Percentiles rank a stretch among this genome's conserved stretches.
Evolutionary conservation across 306 rosid species (phyloP).

Genomic region (Sophora flavescens): DNA sequence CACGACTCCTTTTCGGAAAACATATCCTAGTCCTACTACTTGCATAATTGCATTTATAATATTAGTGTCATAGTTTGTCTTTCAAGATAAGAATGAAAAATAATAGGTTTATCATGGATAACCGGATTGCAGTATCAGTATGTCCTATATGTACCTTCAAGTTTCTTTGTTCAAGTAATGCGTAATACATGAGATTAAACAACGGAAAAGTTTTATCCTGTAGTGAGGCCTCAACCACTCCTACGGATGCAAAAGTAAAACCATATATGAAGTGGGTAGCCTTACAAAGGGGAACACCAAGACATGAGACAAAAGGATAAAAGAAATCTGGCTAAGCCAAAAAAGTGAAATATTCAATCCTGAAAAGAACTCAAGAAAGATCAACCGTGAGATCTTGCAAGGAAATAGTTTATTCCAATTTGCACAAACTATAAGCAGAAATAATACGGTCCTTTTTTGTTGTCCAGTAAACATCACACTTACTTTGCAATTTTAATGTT

Average conservation of each 20-base stretch:
- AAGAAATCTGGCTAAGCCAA: slow-evolving; percentile 23
- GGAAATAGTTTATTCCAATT: slow-evolving; percentile 12
- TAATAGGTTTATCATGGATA: slow-evolving; percentile 34
- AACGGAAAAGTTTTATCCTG: slow-evolving; percentile 4
- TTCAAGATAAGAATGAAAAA: slow-evolving; percentile 33
- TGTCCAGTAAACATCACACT: slow-evolving; percentile 27
- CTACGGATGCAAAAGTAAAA: slow-evolving; percentile 1
- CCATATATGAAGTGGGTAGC: slow-evolving; percentile 5
- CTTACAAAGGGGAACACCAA: slow-evolving; percentile 28
- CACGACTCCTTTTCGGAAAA: too few relatives aligned
- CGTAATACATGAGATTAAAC: slow-evolving; percentile 1
- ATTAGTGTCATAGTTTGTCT: not conserved
- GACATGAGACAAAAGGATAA: not conserved
- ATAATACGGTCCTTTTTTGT: not conserved
- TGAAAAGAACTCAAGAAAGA: slow-evolving; percentile 24
- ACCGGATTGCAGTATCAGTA: not conserved
- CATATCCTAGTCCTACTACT: too few relatives aligned
- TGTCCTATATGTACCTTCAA: not conserved
- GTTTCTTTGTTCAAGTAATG: slow-evolving; percentile 10
- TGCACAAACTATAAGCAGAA: slow-evolving; percentile 12
- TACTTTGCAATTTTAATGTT: not conserved
- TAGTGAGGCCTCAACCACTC: slow-evolving; percentile 5
- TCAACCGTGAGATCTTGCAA: slow-evolving; percentile 36
- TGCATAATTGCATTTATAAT: too few relatives aligned
- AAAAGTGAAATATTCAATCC: slow-evolving; percentile 37